Evolutionary conservation across 1,284 basidiomycete species (phyloP), one percentile per base, ranked within the genome.

Genomic region (Ganoderma sinense): DNA sequence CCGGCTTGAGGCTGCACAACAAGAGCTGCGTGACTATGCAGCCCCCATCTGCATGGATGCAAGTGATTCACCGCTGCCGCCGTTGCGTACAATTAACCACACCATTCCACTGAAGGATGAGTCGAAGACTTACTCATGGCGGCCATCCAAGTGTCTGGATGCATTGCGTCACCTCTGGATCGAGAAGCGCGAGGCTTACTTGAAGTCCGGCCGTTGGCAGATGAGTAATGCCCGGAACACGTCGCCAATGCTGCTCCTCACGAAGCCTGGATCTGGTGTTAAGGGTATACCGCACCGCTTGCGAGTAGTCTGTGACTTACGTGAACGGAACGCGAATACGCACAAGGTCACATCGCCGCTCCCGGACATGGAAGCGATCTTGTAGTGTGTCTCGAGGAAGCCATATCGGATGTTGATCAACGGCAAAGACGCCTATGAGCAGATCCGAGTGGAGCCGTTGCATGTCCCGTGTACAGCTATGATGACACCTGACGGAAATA

Each of bases 101-200:
- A 62, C 62, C 0, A 84, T 84, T 6, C 82, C 82, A 0, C 45
- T 84, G 8, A 80, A 81, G 7, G 79, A 84, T 43, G 74, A 79
- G 29, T 56, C 65, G 0, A 79, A 78, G 41, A 66, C 77, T 0
- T 83, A 82, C 58, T 29, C 68, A 0, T 82, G 76, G 73, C 64
- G 79, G 11, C 79, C 78, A 8, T 79, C 78, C 1, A 67, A 71
- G 31, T 82, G 80, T 65, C 76, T 80, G 4, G 79, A 82, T 20
- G 74, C 79, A 1, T 64, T 80, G 6, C 62, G 68, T 23, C 43
- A 67, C 0, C 71, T 69, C 6, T 82, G 79, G 80, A 55, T 45
- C 0, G 73, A 75, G 29, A 83, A 82, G 61, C 61, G 73, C 0
- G 73, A 80, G 7, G 65, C 74, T 0, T 82, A 82, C 66, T 33